Evolutionary conservation across 257 asterid species (phyloP), one percentile per base, ranked within the genome.

Genomic region (Haberlea rhodopensis): DNA sequence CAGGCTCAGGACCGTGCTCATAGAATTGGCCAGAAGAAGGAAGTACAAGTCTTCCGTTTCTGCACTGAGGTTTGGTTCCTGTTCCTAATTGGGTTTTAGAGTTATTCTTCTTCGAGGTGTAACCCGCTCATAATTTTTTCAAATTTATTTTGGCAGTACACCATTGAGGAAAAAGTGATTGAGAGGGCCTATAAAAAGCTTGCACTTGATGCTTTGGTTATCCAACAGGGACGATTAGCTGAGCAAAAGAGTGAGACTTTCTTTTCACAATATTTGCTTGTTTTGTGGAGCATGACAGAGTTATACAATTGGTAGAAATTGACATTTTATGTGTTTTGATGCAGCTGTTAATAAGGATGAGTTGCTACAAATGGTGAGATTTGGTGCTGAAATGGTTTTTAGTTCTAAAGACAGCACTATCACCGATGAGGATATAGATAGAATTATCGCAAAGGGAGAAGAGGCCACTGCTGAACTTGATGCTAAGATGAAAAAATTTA

Each of bases 1-100:
- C 99, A 94, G 84, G 99, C 99, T 28, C 99, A 94, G 75, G 99
- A 94, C 78, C 95, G 99, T 65, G 99, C 97, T 79, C 99, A 94
- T 78, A 84, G 99, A 75, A 94, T 94, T 80, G 99, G 99, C 25
- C 99, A 94, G 85, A 94, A 94, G 84, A 94, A 94, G 72, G 99
- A 94, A 79, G 99, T 94, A n/a, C 99, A 94, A 83, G 99, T 94
- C 49, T 94, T 94, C 81, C 95, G 99, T 56, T 94, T 94, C 77
- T 94, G 99, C 80, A 85, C 96, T 43, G 99, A 90, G 99, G 99
- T 94, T 76, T 69, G 83, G 40, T 65, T 66, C 63, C 32, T 76
- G 68, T 58, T 43, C 16, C 29, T 23, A 6, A 20, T 57, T 57
- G 55, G 27, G 34, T 46, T 56, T 57, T 60, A 37, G 31, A 13